These are phyloP conservation scores for Aspergillus neoniger DNA, from an alignment of 2,329 filamentous ascomycete genomes.

Conservation along the genomic window DNA sequence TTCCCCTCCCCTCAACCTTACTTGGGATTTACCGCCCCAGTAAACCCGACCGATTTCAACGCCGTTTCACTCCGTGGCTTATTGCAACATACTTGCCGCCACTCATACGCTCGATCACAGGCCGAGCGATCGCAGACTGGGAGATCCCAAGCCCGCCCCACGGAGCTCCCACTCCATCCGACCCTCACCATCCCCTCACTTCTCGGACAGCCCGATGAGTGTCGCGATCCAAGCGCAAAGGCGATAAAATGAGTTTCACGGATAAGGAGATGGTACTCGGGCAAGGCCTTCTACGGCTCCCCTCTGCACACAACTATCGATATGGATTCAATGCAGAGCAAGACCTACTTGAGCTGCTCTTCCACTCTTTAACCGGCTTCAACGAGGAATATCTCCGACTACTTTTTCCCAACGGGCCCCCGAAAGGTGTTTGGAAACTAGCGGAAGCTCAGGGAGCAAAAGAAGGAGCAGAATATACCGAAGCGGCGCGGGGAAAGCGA, in stretches of 20 bases:
- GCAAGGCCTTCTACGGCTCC: slow-evolving; percentile 76
- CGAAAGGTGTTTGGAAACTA: slow-evolving; percentile 69
- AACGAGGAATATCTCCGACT: slow-evolving; percentile 72
- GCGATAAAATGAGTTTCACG: slow-evolving; percentile 47
- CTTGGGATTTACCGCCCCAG: neutral
- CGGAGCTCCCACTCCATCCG: slow-evolving; percentile 7
- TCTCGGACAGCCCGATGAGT: slow-evolving; percentile 30
- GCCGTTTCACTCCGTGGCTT: neutral
- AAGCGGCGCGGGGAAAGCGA: slow-evolving; percentile 84
- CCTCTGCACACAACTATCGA: slow-evolving; percentile 70
- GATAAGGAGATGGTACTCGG: slow-evolving; percentile 77
- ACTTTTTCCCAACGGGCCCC: slow-evolving; percentile 77
- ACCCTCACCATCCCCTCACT: neutral
- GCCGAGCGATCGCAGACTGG: neutral
- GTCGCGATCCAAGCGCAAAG: slow-evolving; percentile 18
- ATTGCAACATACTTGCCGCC: neutral
- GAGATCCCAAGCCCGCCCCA: slow-evolving; percentile 15
- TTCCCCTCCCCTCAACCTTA: neutral
- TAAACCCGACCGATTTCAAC: neutral
- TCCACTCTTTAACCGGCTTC: slow-evolving; percentile 80
- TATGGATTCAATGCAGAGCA: slow-evolving; percentile 72
- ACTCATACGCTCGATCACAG: neutral
- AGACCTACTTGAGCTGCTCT: slow-evolving; percentile 76
- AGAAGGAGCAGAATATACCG: slow-evolving; percentile 92
- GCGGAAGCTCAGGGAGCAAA: slow-evolving; percentile 86